Conservation (phyloP, 805 yeast genomes). For the Pichia heedii region DNA sequence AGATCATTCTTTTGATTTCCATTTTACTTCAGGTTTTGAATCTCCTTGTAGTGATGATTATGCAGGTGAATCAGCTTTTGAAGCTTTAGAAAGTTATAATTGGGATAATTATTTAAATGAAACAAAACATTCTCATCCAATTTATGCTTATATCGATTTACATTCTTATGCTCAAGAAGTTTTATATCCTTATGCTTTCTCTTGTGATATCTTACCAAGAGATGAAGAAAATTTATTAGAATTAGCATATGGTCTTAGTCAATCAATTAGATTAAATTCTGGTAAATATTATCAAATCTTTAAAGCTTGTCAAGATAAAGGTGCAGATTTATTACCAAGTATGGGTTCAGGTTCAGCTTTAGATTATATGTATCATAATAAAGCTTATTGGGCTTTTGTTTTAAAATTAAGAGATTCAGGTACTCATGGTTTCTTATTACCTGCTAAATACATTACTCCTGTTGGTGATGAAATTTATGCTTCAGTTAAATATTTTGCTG, state of each 20-base stretch:
- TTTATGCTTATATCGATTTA: slow-evolving; percentile 71
- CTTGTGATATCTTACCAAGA: slow-evolving; percentile 64
- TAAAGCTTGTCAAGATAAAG: slow-evolving; percentile 74
- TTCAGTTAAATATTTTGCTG: slow-evolving; percentile 56
- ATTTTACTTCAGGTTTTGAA: slow-evolving; percentile 53
- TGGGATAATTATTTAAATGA: slow-evolving; percentile 39
- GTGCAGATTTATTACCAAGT: slow-evolving; percentile 63
- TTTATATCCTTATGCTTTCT: slow-evolving; percentile 72
- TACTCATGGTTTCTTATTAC: slow-evolving; percentile 72
- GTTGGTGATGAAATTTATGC: slow-evolving; percentile 70
- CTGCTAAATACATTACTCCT: slow-evolving; percentile 58
- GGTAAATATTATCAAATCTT: slow-evolving; percentile 62
- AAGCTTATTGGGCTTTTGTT: slow-evolving; percentile 80
- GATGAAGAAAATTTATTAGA: slow-evolving; percentile 77
- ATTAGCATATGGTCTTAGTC: slow-evolving; percentile 71
- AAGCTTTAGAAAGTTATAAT: slow-evolving; percentile 47
- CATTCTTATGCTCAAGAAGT: slow-evolving; percentile 84
- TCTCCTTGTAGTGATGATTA: slow-evolving; percentile 80
- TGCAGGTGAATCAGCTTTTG: slow-evolving; percentile 67
- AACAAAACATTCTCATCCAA: slow-evolving; percentile 45
- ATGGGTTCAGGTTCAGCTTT: slow-evolving; percentile 73
- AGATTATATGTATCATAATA: slow-evolving; percentile 76
- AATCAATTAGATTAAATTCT: slow-evolving; percentile 54
- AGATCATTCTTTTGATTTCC: slow-evolving; percentile 74
- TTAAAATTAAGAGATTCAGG: slow-evolving; percentile 77